These are phyloP conservation scores for Phylloboletellus chloephorus DNA, from an alignment of 1,284 basidiomycete species.

Conservation along the genomic window DNA sequence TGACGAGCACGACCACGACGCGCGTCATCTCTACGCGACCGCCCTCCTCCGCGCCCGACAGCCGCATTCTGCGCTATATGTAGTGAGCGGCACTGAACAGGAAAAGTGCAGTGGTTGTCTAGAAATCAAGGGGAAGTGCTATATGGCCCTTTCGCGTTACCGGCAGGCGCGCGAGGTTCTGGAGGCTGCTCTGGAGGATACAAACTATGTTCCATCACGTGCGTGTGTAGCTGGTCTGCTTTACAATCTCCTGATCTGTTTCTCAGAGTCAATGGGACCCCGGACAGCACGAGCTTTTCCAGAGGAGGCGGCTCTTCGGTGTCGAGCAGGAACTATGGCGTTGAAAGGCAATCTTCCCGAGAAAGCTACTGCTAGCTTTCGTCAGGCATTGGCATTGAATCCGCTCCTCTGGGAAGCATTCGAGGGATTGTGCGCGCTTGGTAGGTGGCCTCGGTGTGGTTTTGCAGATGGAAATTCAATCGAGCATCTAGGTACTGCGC, in stretches of 20 bases:
- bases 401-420: conserved; percentile 93
- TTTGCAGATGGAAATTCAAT: conserved; percentile 15
- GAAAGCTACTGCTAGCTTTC: conserved; percentile 67
- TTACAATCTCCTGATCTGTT: conserved; percentile 16
- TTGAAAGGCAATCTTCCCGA: conserved; percentile 71
- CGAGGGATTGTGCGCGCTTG: conserved; percentile 79
- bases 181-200: conserved; percentile 52
- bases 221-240: conserved; percentile 28
- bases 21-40: conserved; percentile 79
- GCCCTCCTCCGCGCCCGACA: conserved; percentile 70
- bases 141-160: conserved; percentile 64
- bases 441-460: conserved; percentile 40
- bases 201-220: conserved; percentile 51
- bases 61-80: conserved; percentile 69
- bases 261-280: conserved; percentile 45
- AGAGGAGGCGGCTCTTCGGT: conserved; percentile 60
- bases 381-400: conserved; percentile 66
- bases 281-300: conserved; percentile 52
- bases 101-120: conserved; percentile 69
- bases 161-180: conserved; percentile 67
- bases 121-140: conserved; percentile 76
- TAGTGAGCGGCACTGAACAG: conserved; percentile 58
- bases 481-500: conserved; percentile 48
- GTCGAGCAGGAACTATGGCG: conserved; percentile 66
- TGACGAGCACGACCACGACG: conserved; percentile 68